phyloP scores from a whole-genome alignment of 108 stramenopile genomes.

The Fistulifera pelliculosa region DNA sequence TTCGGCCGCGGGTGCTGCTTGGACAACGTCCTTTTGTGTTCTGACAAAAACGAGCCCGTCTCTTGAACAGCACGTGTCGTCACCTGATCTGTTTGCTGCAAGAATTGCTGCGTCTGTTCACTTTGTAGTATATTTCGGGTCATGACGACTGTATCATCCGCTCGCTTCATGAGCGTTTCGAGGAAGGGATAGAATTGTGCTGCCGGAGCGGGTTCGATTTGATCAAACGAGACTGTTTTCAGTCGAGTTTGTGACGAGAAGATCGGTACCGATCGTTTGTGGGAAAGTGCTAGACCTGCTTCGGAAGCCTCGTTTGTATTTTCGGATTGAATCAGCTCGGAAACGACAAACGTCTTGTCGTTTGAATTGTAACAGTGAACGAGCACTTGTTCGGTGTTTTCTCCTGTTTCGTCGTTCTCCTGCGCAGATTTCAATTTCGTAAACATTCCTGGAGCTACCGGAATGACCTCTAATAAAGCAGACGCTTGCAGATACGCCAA shows the following conservation, averaged over 20 bases:
- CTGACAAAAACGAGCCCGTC: no score
- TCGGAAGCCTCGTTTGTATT: neutral
- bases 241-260: neutral
- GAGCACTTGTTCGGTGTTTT: neutral
- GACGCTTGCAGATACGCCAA: slow-evolving; percentile 28
- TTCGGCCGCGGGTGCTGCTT: slow-evolving; percentile 16
- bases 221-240: neutral
- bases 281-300: neutral
- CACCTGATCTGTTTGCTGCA: slow-evolving; percentile 10
- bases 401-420: slow-evolving; percentile 3
- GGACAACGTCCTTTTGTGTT: no score
- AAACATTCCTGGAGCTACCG: slow-evolving; percentile 61
- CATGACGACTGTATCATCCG: slow-evolving; percentile 29
- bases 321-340: neutral
- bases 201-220: slow-evolving; percentile 34
- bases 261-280: neutral
- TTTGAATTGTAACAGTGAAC: slow-evolving; percentile 4
- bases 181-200: slow-evolving; percentile 76
- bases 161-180: slow-evolving; percentile 45
- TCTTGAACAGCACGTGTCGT: neutral
- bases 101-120: slow-evolving; percentile 16
- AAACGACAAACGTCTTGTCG: slow-evolving; percentile 2
- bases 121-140: slow-evolving; percentile 24
- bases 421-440: slow-evolving; percentile 18
- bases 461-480: slow-evolving; percentile 16